phyloP scores from a whole-genome alignment of 164 flowering plant species.

The Liquidambar formosana region DNA sequence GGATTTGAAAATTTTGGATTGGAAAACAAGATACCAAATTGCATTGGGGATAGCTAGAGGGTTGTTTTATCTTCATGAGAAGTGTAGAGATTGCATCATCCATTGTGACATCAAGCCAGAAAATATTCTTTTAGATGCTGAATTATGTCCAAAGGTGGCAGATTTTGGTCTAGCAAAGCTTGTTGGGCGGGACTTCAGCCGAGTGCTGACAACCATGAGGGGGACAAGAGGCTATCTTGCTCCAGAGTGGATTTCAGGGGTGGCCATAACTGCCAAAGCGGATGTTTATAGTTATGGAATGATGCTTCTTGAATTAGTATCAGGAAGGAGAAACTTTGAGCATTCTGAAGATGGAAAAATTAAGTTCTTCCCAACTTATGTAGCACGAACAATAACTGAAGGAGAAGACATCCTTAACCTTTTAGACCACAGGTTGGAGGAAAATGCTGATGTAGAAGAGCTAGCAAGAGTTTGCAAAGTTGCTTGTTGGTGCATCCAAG shows the following conservation, averaged over 20 bases:
- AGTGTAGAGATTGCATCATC: conserved; percentile 56
- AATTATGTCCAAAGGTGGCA: conserved; percentile 47
- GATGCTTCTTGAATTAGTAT: conserved; percentile 53
- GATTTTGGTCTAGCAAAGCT: conserved; percentile 68
- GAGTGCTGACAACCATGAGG: conserved; percentile 54
- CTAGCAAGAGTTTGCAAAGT: conserved; percentile 34
- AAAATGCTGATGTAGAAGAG: conserved; percentile 38
- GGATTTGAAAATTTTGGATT: conserved; percentile 18
- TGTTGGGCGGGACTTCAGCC: conserved; percentile 48
- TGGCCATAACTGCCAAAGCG: conserved; percentile 52
- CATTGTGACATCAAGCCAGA: conserved; percentile 69
- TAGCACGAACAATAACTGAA: conserved; percentile 23
- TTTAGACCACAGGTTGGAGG: conserved; percentile 34
- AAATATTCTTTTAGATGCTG: conserved; percentile 51
- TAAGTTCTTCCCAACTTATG: conserved; percentile 42
- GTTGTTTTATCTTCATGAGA: conserved; percentile 51
- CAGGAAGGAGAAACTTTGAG: conserved; percentile 45
- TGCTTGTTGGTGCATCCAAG: conserved; percentile 64
- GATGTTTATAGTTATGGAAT: conserved; percentile 61
- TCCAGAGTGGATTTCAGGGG: conserved; percentile 62
- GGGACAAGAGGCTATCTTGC: conserved; percentile 64
- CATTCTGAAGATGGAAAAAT: conserved; percentile 21
- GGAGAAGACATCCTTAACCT: conserved; percentile 29
- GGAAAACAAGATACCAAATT: conserved; percentile 47
- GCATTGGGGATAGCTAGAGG: conserved; percentile 54